Evolutionary conservation across 768 basidiomycete genomes (phyloP).

Genomic region (Hericium rajendrae): DNA sequence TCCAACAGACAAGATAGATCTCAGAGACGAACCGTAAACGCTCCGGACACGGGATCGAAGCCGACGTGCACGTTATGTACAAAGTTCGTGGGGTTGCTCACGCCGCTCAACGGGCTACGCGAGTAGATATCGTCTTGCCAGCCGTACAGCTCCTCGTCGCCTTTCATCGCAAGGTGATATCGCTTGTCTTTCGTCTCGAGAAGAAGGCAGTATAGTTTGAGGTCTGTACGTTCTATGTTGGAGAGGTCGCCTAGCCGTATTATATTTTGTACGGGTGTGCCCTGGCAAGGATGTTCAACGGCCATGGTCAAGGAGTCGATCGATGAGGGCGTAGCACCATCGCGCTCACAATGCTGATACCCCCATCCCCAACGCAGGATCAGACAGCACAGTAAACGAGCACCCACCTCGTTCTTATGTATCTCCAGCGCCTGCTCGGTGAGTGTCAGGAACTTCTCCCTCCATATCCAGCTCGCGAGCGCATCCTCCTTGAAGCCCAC

Average conservation of each 20-base stretch:
- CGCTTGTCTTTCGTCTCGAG: conserved; percentile 81
- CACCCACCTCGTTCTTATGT: conserved; percentile 88
- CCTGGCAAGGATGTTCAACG: not conserved
- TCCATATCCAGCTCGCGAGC: conserved; percentile 86
- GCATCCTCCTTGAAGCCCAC: conserved; percentile 93
- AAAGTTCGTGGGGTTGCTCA: conserved; percentile 92
- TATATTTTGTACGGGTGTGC: conserved; percentile 42
- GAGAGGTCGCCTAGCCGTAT: conserved; percentile 70
- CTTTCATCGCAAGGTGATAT: conserved; percentile 75
- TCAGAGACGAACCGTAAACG: conserved; percentile 71
- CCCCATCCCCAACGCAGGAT: not conserved
- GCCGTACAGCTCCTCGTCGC: conserved; percentile 92
- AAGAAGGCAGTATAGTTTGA: conserved; percentile 90
- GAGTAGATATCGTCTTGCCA: conserved; percentile 98
- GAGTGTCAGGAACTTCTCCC: conserved; percentile 82
- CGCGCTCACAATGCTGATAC: not conserved
- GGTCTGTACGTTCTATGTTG: conserved; percentile 84
- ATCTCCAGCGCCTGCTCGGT: conserved; percentile 71
- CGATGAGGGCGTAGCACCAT: not conserved
- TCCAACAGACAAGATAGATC: not conserved
- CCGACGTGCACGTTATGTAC: conserved; percentile 98
- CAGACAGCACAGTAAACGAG: not conserved
- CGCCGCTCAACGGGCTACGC: conserved; percentile 86
- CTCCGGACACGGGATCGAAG: conserved; percentile 88
- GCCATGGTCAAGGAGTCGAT: not conserved